Evolutionary conservation across 2,329 filamentous ascomycete species (phyloP), one percentile per base, ranked within the genome.

Genomic region (Fusarium sp.): DNA sequence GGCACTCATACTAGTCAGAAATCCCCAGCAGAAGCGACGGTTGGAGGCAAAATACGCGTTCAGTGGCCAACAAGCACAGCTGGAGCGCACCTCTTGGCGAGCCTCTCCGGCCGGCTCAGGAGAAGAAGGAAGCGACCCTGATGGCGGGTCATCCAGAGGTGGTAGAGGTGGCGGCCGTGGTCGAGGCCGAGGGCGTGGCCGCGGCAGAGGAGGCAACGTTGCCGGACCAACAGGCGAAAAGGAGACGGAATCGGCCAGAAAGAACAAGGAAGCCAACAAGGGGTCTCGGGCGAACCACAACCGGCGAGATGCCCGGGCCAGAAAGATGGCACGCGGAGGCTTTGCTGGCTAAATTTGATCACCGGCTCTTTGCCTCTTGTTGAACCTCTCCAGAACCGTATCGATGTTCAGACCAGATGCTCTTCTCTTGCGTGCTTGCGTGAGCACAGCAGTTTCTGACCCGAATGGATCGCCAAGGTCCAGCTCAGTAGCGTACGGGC

Each of bases 261-360:
- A 88, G 68, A 83, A 84, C 61, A 97, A 97, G 72, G 93, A 96
- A 71, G 87, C 90, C 23, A 90, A 88, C 66, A 97, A 97, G 74
- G 83, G 88, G 3, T 91, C 89, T 19, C 82, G 89, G 58, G 93
- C 92, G 29, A 97, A 97, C 72, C 93, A 97, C 73, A 95, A 92
- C 74, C 85, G 93, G 23, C 84, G 92, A 45, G 90, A 96, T 71
- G 83, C 83, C 57, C 78, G 85, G 32, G 85, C 86, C 11, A 86
- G 76, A 70, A 90, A 90, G 76, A 87, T 89, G 84, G 84, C 83
- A 13, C 80, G 85, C 23, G 78, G 77, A 15, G 77, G 77, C 2
- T 74, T 79, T 38, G 66, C 73, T 11, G 75, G 73, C 11, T 78
- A 57, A 73, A 17, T 17, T 64, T 45, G 64, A 15, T 44, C 46